Percentiles rank a stretch among this genome's conserved stretches.
phyloP scores from a whole-genome alignment of 805 yeast species.

The Barnettozyma sp. region DNA sequence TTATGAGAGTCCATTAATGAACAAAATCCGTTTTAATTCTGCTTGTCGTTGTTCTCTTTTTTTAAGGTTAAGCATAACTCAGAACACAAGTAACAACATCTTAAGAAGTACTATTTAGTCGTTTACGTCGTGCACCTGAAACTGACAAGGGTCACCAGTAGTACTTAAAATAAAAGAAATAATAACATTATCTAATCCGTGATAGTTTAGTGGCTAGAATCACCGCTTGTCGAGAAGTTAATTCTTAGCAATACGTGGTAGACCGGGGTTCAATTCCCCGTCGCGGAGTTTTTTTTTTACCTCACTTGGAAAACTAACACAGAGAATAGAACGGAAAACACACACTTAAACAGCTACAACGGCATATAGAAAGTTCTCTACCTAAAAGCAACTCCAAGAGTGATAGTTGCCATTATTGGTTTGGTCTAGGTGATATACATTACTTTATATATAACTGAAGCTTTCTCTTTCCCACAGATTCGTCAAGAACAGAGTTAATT shows the following conservation, averaged over 20 bases:
- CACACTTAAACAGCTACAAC: too few relatives aligned
- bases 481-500: constrained; percentile 77
- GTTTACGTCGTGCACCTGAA: too few relatives aligned
- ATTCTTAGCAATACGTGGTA: constrained; percentile 2
- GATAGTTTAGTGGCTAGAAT: constrained; percentile 4
- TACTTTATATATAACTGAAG: constrained; percentile 65
- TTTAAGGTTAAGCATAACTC: too few relatives aligned
- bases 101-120: too few relatives aligned
- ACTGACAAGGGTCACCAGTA: too few relatives aligned
- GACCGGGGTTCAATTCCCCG: constrained; percentile 5
- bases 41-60: too few relatives aligned
- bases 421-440: constrained; percentile 1
- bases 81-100: too few relatives aligned
- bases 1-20: too few relatives aligned
- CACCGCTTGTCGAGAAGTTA: constrained; percentile 2
- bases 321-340: too few relatives aligned
- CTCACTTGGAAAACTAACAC: not conserved
- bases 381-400: too few relatives aligned
- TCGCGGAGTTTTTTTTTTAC: constrained; percentile 2
- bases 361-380: too few relatives aligned
- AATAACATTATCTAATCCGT: not conserved
- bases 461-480: constrained; percentile 84
- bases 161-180: not conserved
- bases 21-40: too few relatives aligned
- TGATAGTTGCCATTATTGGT: not conserved